phyloP scores from a whole-genome alignment of 352 stramenopile genomes.

The Phytophthora cryptogea region DNA sequence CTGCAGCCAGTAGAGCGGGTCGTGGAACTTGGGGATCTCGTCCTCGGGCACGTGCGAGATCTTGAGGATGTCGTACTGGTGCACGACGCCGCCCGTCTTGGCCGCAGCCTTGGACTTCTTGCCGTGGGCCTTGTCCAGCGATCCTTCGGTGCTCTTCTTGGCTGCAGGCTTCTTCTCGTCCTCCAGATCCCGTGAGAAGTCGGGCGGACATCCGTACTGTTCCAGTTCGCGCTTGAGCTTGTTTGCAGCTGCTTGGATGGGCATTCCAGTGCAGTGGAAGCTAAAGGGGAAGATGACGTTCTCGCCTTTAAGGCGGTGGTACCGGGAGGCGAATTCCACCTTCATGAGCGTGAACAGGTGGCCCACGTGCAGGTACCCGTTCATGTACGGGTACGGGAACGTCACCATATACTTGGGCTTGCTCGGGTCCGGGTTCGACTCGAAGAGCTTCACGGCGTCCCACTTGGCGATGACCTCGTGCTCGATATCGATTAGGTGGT shows the following conservation, averaged over 20 bases:
- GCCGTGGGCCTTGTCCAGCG: constrained; percentile 90
- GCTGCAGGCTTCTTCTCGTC: constrained; percentile 14
- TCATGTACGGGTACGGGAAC: constrained; percentile 99
- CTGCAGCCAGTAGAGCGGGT: constrained; percentile 97
- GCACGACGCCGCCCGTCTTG: constrained; percentile 97
- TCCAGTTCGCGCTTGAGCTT: constrained; percentile 99
- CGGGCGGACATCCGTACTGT: constrained; percentile 92
- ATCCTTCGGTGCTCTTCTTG: constrained; percentile 78
- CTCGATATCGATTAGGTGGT: constrained; percentile 93
- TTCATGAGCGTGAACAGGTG: constrained; percentile 99
- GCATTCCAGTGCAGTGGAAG: constrained; percentile 99
- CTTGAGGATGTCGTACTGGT: constrained; percentile 99
- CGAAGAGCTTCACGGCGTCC: constrained; percentile 90
- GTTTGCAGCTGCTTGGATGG: constrained; percentile 99
- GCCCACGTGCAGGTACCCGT: constrained; percentile 98
- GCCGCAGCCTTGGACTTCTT: constrained; percentile 98
- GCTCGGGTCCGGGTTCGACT: constrained; percentile 77
- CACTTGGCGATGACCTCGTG: constrained; percentile 89
- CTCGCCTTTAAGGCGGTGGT: constrained; percentile 97
- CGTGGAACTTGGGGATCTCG: constrained; percentile 97
- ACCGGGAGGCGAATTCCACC: constrained; percentile 92
- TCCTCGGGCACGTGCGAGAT: constrained; percentile 90
- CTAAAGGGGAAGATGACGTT: constrained; percentile 99
- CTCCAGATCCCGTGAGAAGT: constrained; percentile 70
- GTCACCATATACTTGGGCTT: constrained; percentile 98